These are phyloP conservation scores for Triticum aestivum DNA, from an alignment of 176 grass and related monocot genomes.

Conservation along the genomic window DNA sequence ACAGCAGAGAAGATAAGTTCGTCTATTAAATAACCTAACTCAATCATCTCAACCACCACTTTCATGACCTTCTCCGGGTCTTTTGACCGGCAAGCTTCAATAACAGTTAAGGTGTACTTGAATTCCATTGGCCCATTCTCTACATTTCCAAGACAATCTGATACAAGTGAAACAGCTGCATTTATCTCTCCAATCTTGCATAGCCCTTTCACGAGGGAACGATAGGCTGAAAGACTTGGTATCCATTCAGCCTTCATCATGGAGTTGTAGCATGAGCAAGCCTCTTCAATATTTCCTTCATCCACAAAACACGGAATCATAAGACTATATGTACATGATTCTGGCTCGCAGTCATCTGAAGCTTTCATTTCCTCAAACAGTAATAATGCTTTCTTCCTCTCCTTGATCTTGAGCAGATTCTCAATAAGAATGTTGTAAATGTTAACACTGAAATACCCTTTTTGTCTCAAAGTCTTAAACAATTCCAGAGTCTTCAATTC, in stretches of 20 bases:
- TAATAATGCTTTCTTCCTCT: slow-evolving; percentile 44
- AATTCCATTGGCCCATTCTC: slow-evolving; percentile 90
- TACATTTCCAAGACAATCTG: slow-evolving; percentile 83
- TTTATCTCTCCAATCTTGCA: slow-evolving; percentile 77
- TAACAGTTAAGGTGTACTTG: slow-evolving; percentile 83
- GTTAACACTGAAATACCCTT: slow-evolving; percentile 49
- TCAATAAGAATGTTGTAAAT: slow-evolving; percentile 84
- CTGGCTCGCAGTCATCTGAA: slow-evolving; percentile 47
- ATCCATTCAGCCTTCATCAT: slow-evolving; percentile 70
- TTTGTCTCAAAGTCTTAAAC: slow-evolving; percentile 60
- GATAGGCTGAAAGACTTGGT: slow-evolving; percentile 62
- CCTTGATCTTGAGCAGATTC: slow-evolving; percentile 64
- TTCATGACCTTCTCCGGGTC: slow-evolving; percentile 62
- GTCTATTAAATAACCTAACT: slow-evolving; percentile 59
- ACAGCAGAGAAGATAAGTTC: slow-evolving; percentile 76
- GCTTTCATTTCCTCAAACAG: slow-evolving; percentile 71
- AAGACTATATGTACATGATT: slow-evolving; percentile 67
- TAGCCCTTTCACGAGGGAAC: slow-evolving; percentile 72
- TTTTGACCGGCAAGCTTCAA: slow-evolving; percentile 71
- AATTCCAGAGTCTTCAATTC: slow-evolving; percentile 59
- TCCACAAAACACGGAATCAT: slow-evolving; percentile 89
- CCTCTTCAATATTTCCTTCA: slow-evolving; percentile 69
- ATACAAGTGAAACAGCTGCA: slow-evolving; percentile 66
- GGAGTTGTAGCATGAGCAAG: slow-evolving; percentile 75
- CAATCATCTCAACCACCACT: slow-evolving; percentile 84